Base-by-base conservation (phyloP, 805 yeast species). In the Candida sithepensis region DNA sequence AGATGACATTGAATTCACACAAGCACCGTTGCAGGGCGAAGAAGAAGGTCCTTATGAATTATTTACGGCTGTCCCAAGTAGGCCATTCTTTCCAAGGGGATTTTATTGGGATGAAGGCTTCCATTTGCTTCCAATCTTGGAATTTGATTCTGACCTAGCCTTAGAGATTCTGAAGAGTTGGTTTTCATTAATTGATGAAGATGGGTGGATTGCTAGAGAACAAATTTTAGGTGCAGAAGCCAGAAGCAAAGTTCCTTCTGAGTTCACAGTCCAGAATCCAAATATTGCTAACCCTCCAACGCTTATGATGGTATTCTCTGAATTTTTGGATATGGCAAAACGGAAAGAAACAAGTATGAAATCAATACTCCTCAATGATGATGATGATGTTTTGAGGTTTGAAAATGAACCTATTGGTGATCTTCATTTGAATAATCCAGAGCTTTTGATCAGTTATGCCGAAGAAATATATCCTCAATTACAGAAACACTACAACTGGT, bases 31-130 rank as follows among this genome's bases (percentile, higher is more conserved):
- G 2, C 51, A 61, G 36, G 89, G 91, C 0, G 49, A 60, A n/a
- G 66, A 72, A 13, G 96, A 88, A 59, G 94, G 91, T 0, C 96
- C 96, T 1, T 67, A 70, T 50, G 88, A 84, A 53, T 68, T 94
- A 42, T 88, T 90, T 58, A 78, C 94, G 0, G 74, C 89, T 20
- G 94, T 89, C 30, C 99, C 99, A 2, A 88, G 96, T 42, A 75
- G 99, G 44, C 88, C 96, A 0, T 88, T 88, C 60, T 94, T 94
- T 67, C 98, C 99, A 3, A 77, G 99, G 53, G 99, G 99, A 0
- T 94, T 94, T 61, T 89, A 88, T 61, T 94, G 99, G 99, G 99
- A 94, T 67, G 99, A 94, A 68, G 99, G 99, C 0, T 94, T 94
- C 67, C 97, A 92, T 64, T 71, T 92, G 50, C 71, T 91, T 37